Conservation (phyloP, 176 grass and related monocot species). For the Cymbopogon citratus region DNA sequence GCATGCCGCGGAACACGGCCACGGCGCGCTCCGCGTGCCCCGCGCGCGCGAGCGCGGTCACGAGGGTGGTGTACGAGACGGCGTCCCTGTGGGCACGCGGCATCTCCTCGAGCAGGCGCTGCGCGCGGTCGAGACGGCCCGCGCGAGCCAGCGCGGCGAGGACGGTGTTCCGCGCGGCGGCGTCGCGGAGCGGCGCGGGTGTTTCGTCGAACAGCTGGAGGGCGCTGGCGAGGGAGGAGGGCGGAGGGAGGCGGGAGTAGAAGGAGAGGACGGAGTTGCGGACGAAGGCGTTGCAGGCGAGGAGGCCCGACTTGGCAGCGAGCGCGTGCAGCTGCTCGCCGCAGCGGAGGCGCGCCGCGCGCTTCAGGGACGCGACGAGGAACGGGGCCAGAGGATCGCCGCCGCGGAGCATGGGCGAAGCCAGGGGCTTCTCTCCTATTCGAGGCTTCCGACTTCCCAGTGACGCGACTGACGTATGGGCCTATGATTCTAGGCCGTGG, state of each 20-base stretch:
- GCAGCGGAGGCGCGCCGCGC: constrained; percentile 25
- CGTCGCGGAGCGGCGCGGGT: constrained; percentile 2
- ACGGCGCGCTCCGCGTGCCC: constrained; percentile 22
- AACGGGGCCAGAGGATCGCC: constrained; percentile 36
- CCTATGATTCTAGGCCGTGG: too few relatives aligned
- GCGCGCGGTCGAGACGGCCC: constrained; percentile 25
- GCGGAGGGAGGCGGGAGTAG: constrained; percentile 31
- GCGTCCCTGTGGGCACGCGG: constrained; percentile 25
- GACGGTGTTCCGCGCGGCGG: constrained; percentile 38
- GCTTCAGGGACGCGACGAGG: constrained; percentile 54
- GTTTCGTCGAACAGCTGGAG: constrained; percentile 52
- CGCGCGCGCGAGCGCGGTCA: constrained; percentile 36
- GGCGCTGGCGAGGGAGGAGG: background rate
- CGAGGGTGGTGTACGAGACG: constrained; percentile 61
- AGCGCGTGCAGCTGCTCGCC: constrained; percentile 61
- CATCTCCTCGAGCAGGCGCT: constrained; percentile 34
- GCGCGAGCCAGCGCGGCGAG: constrained; percentile 27
- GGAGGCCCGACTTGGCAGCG: constrained; percentile 56
- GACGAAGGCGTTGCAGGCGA: constrained; percentile 43
- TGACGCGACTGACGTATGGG: background rate
- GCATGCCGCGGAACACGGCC: constrained; percentile 50
- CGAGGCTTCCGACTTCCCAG: too few relatives aligned
- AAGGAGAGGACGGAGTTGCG: constrained; percentile 71
- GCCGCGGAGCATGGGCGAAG: background rate
- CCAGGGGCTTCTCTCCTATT: too few relatives aligned